Conservation (phyloP, 352 stramenopile species). For the Phytophthora podocarpi region DNA sequence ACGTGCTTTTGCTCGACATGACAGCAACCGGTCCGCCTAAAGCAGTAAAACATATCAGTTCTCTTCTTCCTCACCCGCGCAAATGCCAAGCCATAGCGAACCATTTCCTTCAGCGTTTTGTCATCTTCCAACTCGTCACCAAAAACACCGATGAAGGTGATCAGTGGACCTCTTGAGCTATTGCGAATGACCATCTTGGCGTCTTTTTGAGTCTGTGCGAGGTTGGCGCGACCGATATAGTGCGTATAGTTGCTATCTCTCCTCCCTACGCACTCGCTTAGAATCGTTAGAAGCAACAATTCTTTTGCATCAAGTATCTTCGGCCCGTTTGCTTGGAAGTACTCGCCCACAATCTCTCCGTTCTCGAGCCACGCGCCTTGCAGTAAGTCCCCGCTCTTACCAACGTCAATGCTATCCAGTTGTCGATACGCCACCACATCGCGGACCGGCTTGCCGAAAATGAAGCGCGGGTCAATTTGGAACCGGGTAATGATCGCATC, state of each 20-base stretch:
- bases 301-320: constrained; percentile 21
- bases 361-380: constrained; percentile 34
- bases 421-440: constrained; percentile 14
- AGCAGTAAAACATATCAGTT: neutral
- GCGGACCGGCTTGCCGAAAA: constrained; percentile 36
- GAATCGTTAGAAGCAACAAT: constrained; percentile 23
- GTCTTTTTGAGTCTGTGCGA: neutral
- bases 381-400: constrained; percentile 13
- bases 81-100: constrained; percentile 1
- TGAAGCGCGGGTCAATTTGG: constrained; percentile 23
- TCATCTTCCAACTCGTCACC: constrained; percentile 3
- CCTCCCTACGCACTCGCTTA: constrained; percentile 23
- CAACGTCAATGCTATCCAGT: constrained; percentile 21
- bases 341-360: constrained; percentile 25
- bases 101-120: constrained; percentile 14
- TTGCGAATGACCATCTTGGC: constrained; percentile 32
- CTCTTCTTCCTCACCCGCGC: too few species aligned
- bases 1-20: constrained; percentile 15
- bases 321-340: neutral
- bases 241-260: constrained; percentile 26
- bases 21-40: constrained; percentile 24
- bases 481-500: constrained; percentile 37
- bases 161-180: constrained; percentile 16
- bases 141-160: constrained; percentile 32
- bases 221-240: constrained; percentile 12